Conservation (phyloP, 208 protist species). For the Crithidia thermophila region DNA sequence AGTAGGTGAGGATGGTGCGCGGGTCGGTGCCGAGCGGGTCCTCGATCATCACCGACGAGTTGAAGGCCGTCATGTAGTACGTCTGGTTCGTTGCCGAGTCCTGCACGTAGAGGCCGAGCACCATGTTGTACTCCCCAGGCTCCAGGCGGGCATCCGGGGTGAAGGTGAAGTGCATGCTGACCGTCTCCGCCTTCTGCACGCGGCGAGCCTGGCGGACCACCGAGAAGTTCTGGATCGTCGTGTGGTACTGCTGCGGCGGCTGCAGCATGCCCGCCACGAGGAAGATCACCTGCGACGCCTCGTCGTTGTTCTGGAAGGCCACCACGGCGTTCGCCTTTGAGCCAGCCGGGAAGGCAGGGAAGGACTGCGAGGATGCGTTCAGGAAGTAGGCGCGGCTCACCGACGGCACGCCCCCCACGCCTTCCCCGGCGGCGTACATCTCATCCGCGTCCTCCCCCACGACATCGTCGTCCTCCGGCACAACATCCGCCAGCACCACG, state of each 20-base stretch:
- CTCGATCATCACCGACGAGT: slow-evolving; percentile 69
- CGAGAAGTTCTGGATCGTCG: slow-evolving; percentile 90
- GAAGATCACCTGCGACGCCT: slow-evolving; percentile 46
- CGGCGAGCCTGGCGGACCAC: slow-evolving; percentile 73
- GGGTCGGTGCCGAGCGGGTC: slow-evolving; percentile 79
- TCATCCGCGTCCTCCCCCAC: slow-evolving; percentile 34
- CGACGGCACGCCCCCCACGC: neutral
- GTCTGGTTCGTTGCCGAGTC: slow-evolving; percentile 68
- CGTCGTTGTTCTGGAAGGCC: slow-evolving; percentile 74
- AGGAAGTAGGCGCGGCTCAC: slow-evolving; percentile 67
- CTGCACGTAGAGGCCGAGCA: slow-evolving; percentile 78
- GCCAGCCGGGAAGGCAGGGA: slow-evolving; percentile 57
- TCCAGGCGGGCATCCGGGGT: slow-evolving; percentile 70
- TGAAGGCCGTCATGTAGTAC: slow-evolving; percentile 72
- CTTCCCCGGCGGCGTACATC: slow-evolving; percentile 27
- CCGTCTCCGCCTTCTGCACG: slow-evolving; percentile 61
- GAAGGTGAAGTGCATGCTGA: slow-evolving; percentile 85
- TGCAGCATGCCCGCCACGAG: slow-evolving; percentile 64
- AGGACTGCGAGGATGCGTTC: slow-evolving; percentile 36
- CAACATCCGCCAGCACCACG: slow-evolving; percentile 13
- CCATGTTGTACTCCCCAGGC: slow-evolving; percentile 82
- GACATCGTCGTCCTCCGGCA: slow-evolving; percentile 9
- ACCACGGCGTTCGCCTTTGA: slow-evolving; percentile 47
- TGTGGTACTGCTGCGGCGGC: slow-evolving; percentile 39
- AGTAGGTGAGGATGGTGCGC: slow-evolving; percentile 80